Evolutionary conservation across 179 eudicot species (phyloP).

Genomic region (Corrigiola litoralis): DNA sequence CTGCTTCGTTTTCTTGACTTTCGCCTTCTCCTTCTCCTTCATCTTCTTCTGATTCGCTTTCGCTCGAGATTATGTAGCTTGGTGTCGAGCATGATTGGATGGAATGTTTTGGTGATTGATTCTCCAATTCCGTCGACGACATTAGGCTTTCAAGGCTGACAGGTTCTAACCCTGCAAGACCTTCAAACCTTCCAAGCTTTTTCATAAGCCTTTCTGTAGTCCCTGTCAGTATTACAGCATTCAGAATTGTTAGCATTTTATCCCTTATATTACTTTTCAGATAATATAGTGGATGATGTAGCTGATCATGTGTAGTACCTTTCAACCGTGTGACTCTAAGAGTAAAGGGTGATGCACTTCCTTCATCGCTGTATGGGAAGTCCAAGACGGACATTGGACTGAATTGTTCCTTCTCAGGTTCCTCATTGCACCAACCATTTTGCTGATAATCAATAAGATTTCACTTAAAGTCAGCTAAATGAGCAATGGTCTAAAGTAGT

Average conservation of each 20-base stretch:
- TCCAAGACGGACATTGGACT: constrained; percentile 78
- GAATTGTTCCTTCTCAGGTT: constrained; percentile 46
- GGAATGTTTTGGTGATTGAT: constrained; percentile 26
- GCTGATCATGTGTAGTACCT: constrained; percentile 32
- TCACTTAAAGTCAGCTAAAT: background rate
- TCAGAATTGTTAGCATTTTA: background rate
- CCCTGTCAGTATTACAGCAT: constrained; percentile 34
- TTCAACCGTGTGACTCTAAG: constrained; percentile 30
- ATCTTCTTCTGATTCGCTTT: constrained; percentile 18
- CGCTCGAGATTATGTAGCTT: constrained; percentile 17
- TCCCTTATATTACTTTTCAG: too few relatives aligned
- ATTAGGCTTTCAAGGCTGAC: constrained; percentile 51
- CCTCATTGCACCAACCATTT: constrained; percentile 25
- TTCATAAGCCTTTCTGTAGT: constrained; percentile 48
- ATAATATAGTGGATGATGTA: too few relatives aligned
- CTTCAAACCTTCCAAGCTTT: constrained; percentile 48
- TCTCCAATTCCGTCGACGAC: constrained; percentile 15
- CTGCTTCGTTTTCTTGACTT: constrained; percentile 15
- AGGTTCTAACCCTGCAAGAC: constrained; percentile 49
- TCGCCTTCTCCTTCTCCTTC: constrained; percentile 13
- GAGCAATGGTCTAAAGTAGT: background rate
- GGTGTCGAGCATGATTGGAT: constrained; percentile 25
- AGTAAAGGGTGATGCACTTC: constrained; percentile 48
- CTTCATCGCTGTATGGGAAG: constrained; percentile 45
- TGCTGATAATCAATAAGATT: constrained; percentile 13